Evolutionary conservation across 2,329 filamentous ascomycete species (phyloP), one percentile per base, ranked within the genome.

Genomic region (Leptographium galeiforme): DNA sequence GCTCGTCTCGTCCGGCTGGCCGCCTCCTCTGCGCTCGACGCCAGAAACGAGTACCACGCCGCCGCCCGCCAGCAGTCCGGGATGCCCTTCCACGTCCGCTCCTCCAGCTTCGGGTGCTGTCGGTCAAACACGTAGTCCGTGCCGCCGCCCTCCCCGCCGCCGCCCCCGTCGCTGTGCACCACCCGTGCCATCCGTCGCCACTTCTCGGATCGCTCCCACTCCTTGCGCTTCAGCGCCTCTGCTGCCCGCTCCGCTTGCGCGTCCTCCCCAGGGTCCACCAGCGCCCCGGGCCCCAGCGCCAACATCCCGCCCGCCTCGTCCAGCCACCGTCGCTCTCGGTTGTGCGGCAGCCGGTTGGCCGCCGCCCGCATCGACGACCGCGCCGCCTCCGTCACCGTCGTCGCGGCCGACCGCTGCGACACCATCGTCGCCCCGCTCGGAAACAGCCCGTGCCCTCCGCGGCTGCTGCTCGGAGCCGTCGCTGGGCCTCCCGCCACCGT

Each of bases 71-170:
- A 98, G 57, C 89, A 82, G 68, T 98, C 93, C 0, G 93, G 93
- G 58, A 98, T 95, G 34, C 93, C 93, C 66, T 98, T 98, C 93
- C 93, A 98, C 1, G 89, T 94, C 53, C 93, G 81, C 59, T 90
- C 85, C 55, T 95, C 83, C 45, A 98, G 73, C 66, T 96, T 90
- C n/a, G 86, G 76, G 64, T 85, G 87, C 58, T 77, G 81, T 40
- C 79, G 78, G 67, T 96, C 89, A 64, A 97, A 97, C 53, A 89
- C 85, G 62, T 81, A 82, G 57, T 80, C 70, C 69, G 80, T 81
- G 49, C 79, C 80, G 34, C 56, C 50, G 18, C 36, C 50, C 8
- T 36, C 36, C 63, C 78, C 72, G 39, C 74, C 74, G 54, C 75
- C 70, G 30, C 75, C 70, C n/a, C 64, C 69, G 41, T 72, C 74